These are phyloP conservation scores for Rosa rugosa DNA, from an alignment of 306 rosid genomes.

Conservation along the genomic window DNA sequence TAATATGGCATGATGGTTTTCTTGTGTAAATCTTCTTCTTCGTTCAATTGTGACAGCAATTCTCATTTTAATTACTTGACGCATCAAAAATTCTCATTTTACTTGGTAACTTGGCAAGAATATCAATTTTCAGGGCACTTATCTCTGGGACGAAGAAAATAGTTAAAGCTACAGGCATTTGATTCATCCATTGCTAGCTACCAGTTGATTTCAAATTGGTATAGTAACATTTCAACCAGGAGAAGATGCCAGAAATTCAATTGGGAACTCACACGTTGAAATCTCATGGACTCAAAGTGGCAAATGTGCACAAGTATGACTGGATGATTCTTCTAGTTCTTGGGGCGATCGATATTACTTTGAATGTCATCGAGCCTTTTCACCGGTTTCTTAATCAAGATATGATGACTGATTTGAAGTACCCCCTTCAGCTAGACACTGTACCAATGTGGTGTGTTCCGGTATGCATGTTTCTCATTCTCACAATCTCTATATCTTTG, in stretches of 20 bases:
- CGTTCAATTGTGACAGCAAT: neutral
- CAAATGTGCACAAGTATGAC: conserved; percentile 35
- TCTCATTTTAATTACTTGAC: neutral
- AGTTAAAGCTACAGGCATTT: neutral
- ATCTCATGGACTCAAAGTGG: conserved; percentile 34
- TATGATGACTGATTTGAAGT: conserved; percentile 43
- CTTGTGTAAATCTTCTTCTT: neutral
- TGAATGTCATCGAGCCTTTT: conserved; percentile 48
- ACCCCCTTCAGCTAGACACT: conserved; percentile 39
- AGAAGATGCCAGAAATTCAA: conserved; percentile 15
- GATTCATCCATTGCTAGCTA: neutral
- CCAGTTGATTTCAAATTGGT: neutral
- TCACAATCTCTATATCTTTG: neutral
- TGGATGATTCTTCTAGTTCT: conserved; percentile 49
- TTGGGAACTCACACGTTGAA: conserved; percentile 16
- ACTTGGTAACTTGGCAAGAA: neutral
- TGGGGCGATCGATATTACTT: conserved; percentile 22
- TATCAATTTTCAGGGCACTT: neutral
- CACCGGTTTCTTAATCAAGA: conserved; percentile 46
- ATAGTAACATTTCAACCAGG: neutral
- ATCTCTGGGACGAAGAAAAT: neutral
- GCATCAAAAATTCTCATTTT: neutral
- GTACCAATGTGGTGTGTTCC: conserved; percentile 57
- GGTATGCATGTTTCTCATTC: conserved; percentile 30
- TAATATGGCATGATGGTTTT: neutral